A percentile compares a stretch with the other conserved stretches of the same genome.
Conservation (phyloP, 805 yeast genomes). For the Wilhelminamyces savonicus region DNA sequence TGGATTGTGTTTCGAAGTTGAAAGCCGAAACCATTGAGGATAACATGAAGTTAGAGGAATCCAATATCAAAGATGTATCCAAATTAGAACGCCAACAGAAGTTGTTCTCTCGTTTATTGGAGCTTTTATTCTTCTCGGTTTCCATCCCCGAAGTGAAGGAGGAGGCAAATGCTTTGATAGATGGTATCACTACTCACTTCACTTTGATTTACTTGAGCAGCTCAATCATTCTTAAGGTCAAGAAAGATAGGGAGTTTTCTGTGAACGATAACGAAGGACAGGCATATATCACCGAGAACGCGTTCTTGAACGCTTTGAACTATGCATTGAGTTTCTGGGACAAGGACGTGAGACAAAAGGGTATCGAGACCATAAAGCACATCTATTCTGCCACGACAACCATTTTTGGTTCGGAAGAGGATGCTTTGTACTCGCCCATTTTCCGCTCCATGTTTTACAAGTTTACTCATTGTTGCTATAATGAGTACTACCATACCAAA, state of each 20-base stretch:
- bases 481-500: slow-evolving; percentile 78
- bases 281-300: slow-evolving; percentile 59
- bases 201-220: slow-evolving; percentile 72
- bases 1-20: slow-evolving; percentile 43
- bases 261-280: slow-evolving; percentile 77
- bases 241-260: slow-evolving; percentile 62
- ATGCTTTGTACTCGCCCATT: slow-evolving; percentile 66
- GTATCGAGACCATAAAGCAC: slow-evolving; percentile 56
- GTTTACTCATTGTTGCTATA: slow-evolving; percentile 87
- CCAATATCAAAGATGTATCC: slow-evolving; percentile 40
- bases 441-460: slow-evolving; percentile 71
- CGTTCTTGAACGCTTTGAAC: slow-evolving; percentile 68
- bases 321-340: slow-evolving; percentile 77
- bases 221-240: slow-evolving; percentile 61
- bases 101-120: slow-evolving; percentile 56
- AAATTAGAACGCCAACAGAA: slow-evolving; percentile 58
- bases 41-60: slow-evolving; percentile 30
- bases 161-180: slow-evolving; percentile 58
- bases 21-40: slow-evolving; percentile 32
- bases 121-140: slow-evolving; percentile 67
- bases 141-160: slow-evolving; percentile 67
- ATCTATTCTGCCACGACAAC: slow-evolving; percentile 56
- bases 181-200: slow-evolving; percentile 70
- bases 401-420: slow-evolving; percentile 61
- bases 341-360: slow-evolving; percentile 63